These are phyloP conservation scores for Hebeloma cylindrosporum DNA, from an alignment of 768 basidiomycete genomes.

Conservation along the genomic window DNA sequence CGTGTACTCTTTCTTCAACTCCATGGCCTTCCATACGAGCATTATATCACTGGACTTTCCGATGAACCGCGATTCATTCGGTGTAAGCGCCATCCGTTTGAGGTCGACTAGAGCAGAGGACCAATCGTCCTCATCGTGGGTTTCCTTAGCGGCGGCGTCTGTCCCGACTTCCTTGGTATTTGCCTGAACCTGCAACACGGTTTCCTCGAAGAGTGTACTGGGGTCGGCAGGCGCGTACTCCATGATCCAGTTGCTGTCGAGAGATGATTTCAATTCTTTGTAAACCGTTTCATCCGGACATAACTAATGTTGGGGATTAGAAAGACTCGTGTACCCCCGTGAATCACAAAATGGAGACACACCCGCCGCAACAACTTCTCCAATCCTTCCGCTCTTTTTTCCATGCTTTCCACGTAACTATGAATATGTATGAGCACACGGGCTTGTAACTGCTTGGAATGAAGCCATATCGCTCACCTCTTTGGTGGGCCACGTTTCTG, in stretches of 20 bases:
- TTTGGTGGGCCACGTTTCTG: conserved; percentile 64
- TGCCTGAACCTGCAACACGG: neutral
- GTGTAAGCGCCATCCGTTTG: conserved; percentile 32
- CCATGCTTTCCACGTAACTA: conserved; percentile 62
- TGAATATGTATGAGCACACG: conserved; percentile 3
- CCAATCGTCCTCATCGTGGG: conserved; percentile 37
- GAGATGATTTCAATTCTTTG: conserved; percentile 48
- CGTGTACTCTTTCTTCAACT: conserved; percentile 57
- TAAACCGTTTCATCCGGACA: conserved; percentile 65
- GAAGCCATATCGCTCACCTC: no score
- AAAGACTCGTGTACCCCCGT: no score
- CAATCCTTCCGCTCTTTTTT: conserved; percentile 59
- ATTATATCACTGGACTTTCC: conserved; percentile 58
- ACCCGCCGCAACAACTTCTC: conserved; percentile 54
- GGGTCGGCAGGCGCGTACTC: conserved; percentile 23
- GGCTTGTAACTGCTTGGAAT: no score
- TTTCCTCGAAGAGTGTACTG: conserved; percentile 17
- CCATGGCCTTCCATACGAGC: conserved; percentile 54
- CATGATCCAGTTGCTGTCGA: conserved; percentile 24
- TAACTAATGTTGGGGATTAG: no score
- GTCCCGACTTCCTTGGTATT: conserved; percentile 4
- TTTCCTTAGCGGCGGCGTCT: conserved; percentile 16
- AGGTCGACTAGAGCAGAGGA: conserved; percentile 37
- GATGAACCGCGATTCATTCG: conserved; percentile 45
- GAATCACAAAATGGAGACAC: conserved; percentile 12